phyloP scores from a whole-genome alignment of 2,329 filamentous ascomycete species.

The Claviceps lovelessii region DNA sequence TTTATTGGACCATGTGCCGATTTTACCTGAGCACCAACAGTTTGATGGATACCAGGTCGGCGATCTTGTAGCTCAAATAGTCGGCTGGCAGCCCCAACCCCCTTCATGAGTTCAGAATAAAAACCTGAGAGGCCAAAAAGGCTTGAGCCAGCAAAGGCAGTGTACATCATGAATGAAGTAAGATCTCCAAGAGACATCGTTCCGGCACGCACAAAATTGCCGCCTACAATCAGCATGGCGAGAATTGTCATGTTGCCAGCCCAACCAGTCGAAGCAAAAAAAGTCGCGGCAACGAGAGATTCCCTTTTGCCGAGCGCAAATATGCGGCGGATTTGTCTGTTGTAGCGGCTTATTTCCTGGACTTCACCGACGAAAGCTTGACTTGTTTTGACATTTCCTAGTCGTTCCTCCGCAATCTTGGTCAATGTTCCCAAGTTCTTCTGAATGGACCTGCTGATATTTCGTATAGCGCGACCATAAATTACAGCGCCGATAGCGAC shows the following conservation, averaged over 20 bases:
- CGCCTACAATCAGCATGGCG: constrained; percentile 77
- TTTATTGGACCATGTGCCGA: constrained; percentile 81
- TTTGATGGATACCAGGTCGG: constrained; percentile 72
- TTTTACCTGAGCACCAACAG: constrained; percentile 60
- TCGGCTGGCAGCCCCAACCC: constrained; percentile 88
- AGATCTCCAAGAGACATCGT: constrained; percentile 81
- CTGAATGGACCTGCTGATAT: constrained; percentile 82
- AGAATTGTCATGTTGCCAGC: constrained; percentile 95
- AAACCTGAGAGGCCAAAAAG: constrained; percentile 90
- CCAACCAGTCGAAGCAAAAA: constrained; percentile 77
- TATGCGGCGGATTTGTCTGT: constrained; percentile 79
- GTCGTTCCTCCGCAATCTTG: constrained; percentile 94
- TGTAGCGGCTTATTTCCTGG: constrained; percentile 81
- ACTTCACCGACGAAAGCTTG: constrained; percentile 93
- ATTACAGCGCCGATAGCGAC: constrained; percentile 83
- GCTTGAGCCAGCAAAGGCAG: constrained; percentile 70
- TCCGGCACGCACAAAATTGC: constrained; percentile 75
- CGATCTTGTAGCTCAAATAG: constrained; percentile 93
- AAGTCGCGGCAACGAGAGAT: constrained; percentile 76
- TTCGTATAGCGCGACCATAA: constrained; percentile 79
- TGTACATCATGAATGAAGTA: constrained; percentile 97
- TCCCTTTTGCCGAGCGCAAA: constrained; percentile 80
- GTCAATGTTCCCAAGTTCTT: constrained; percentile 84
- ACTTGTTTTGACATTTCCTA: constrained; percentile 91
- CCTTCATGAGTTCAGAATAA: constrained; percentile 98